Evolutionary conservation across 2,329 filamentous ascomycete genomes (phyloP).

Genomic region (Apiospora saccharicola): DNA sequence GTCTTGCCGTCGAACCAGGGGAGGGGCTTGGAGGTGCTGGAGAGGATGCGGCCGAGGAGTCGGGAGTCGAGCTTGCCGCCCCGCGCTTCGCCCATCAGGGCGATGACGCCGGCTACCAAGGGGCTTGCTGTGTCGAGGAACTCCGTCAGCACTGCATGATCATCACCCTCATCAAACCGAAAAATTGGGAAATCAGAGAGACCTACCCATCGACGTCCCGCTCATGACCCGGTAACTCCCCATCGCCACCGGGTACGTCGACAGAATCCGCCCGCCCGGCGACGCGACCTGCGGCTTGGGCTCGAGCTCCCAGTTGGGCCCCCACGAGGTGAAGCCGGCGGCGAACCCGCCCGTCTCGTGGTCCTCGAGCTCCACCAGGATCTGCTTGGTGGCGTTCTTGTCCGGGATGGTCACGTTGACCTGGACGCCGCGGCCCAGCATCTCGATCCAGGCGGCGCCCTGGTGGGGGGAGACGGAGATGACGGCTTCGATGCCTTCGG

Average conservation of each 20-base stretch:
- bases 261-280: conserved; percentile 58
- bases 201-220: conserved; percentile 62
- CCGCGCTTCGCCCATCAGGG: conserved; percentile 42
- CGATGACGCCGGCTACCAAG: conserved; percentile 50
- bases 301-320: conserved; percentile 54
- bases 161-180: too few species aligned
- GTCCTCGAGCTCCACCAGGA: conserved; percentile 31
- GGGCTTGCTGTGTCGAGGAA: too few species aligned
- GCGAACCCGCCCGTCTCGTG: conserved; percentile 45
- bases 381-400: conserved; percentile 27
- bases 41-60: conserved; percentile 38
- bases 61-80: conserved; percentile 36
- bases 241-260: conserved; percentile 53
- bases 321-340: conserved; percentile 52
- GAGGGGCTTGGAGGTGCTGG: conserved; percentile 41
- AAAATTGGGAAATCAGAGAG: too few species aligned
- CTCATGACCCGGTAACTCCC: conserved; percentile 56
- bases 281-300: conserved; percentile 57
- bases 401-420: conserved; percentile 35
- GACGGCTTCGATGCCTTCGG: conserved; percentile 28
- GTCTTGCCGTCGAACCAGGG: conserved; percentile 41
- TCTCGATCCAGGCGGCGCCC: conserved; percentile 36
- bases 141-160: too few species aligned
- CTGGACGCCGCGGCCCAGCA: conserved; percentile 33
- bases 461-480: conserved; percentile 32